Percentiles rank a stretch among this genome's conserved stretches.
Evolutionary conservation across 2,329 filamentous ascomycete species (phyloP).

Genomic region (Pseudogymnoascus sp.): DNA sequence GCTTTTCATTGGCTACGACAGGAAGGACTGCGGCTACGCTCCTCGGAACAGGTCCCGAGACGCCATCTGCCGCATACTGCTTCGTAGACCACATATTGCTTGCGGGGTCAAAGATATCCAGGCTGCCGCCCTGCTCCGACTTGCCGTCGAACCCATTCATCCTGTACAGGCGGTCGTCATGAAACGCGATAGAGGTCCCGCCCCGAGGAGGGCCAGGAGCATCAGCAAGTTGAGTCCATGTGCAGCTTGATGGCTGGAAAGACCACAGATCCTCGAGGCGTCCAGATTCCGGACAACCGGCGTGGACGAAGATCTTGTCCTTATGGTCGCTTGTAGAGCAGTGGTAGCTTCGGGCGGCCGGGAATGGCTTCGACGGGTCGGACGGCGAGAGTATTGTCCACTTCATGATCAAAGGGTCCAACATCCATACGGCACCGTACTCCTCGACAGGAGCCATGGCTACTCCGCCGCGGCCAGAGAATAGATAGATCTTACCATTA

Average conservation of each 20-base stretch:
- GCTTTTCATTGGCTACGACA: slow-evolving; percentile 18
- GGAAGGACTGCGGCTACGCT: slow-evolving; percentile 29
- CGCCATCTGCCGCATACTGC: slow-evolving; percentile 23
- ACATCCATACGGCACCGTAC: slow-evolving; percentile 49
- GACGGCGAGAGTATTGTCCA: slow-evolving; percentile 43
- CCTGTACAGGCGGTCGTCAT: slow-evolving; percentile 40
- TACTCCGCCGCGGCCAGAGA: slow-evolving; percentile 54
- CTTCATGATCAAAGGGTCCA: slow-evolving; percentile 30
- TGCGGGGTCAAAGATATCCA: slow-evolving; percentile 40
- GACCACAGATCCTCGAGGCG: slow-evolving; percentile 54
- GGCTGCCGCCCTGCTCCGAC: slow-evolving; percentile 47
- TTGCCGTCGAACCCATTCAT: slow-evolving; percentile 59
- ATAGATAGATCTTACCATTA: slow-evolving; percentile 46
- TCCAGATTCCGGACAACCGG: slow-evolving; percentile 51
- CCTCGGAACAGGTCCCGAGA: slow-evolving; percentile 26
- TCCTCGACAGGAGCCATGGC: slow-evolving; percentile 55
- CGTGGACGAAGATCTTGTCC: slow-evolving; percentile 49
- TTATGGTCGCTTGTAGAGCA: slow-evolving; percentile 32
- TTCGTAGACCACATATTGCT: slow-evolving; percentile 25
- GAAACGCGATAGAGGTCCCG: slow-evolving; percentile 42
- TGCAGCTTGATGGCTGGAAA: slow-evolving; percentile 39
- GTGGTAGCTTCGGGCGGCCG: slow-evolving; percentile 50
- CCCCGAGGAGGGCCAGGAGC: slow-evolving; percentile 47
- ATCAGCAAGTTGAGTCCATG: slow-evolving; percentile 45
- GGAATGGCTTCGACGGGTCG: slow-evolving; percentile 32